Conservation (phyloP, 1,284 basidiomycete genomes). For the Boletus hoseneyae region DNA sequence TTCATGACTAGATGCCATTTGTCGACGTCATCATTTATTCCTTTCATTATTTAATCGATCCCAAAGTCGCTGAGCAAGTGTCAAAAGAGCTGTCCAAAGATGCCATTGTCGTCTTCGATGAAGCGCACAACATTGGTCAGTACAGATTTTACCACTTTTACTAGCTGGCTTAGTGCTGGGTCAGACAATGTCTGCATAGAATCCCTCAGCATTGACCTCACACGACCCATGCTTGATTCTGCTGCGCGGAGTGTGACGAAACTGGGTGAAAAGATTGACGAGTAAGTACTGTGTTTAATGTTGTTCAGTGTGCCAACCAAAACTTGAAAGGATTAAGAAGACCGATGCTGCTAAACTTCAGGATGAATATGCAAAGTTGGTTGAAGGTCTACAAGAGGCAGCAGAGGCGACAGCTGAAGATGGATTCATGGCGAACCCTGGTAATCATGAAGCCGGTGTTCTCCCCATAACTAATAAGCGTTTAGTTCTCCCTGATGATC, state of each 20-base stretch:
- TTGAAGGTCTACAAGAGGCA: slow-evolving; percentile 88
- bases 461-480: slow-evolving; percentile 1
- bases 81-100: slow-evolving; percentile 98
- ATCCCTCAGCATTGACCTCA: slow-evolving; percentile 95
- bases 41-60: slow-evolving; percentile 98
- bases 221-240: slow-evolving; percentile 97
- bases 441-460: slow-evolving; percentile 37
- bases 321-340: slow-evolving; percentile 75
- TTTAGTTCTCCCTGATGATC: slow-evolving; percentile 88
- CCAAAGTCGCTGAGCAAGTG: slow-evolving; percentile 98
- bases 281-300: slow-evolving; percentile 49
- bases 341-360: slow-evolving; percentile 94
- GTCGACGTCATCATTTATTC: slow-evolving; percentile 98
- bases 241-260: slow-evolving; percentile 87
- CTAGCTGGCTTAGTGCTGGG: slow-evolving; percentile 1
- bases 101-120: slow-evolving; percentile 98
- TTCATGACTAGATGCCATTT: slow-evolving; percentile 78
- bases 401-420: slow-evolving; percentile 71
- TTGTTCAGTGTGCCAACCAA: slow-evolving; percentile 7
- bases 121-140: slow-evolving; percentile 97
- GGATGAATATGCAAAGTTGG: slow-evolving; percentile 96
- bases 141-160: background rate
- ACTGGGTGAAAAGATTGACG: slow-evolving; percentile 91
- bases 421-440: slow-evolving; percentile 86
- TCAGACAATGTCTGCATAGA: slow-evolving; percentile 99